Conservation (phyloP, 768 basidiomycete species). For the Termitomyces eurrhizus region DNA sequence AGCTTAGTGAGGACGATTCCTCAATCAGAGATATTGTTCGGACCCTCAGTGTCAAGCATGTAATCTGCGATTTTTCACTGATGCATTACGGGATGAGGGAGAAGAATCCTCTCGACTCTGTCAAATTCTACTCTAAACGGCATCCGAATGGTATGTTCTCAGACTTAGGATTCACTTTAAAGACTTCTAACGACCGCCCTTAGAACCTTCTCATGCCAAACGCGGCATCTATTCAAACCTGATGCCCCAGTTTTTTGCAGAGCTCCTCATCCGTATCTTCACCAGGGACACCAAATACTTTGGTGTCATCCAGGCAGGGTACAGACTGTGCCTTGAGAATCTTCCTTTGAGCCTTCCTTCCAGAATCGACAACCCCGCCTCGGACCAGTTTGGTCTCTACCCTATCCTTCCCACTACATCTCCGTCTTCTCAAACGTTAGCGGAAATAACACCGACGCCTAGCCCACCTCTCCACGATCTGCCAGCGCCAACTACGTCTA, state of each 20-base stretch:
- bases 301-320: slow-evolving; percentile 67
- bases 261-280: slow-evolving; percentile 62
- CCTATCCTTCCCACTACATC: background rate
- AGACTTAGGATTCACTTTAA: background rate
- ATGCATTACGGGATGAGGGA: slow-evolving; percentile 24
- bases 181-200: background rate
- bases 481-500: too few relatives aligned
- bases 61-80: slow-evolving; percentile 30
- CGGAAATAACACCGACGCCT: slow-evolving; percentile 9
- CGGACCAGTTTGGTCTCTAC: background rate
- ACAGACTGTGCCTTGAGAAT: slow-evolving; percentile 16
- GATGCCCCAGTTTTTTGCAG: slow-evolving; percentile 63
- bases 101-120: slow-evolving; percentile 61
- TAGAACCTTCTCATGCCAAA: slow-evolving; percentile 42
- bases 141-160: slow-evolving; percentile 32
- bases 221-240: slow-evolving; percentile 21
- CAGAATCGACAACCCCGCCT: background rate
- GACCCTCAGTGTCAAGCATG: slow-evolving; percentile 40
- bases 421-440: background rate
- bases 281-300: slow-evolving; percentile 57
- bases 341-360: background rate
- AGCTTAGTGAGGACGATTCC: slow-evolving; percentile 16
- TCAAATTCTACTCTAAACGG: slow-evolving; percentile 60
- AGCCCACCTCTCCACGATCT: too few relatives aligned
- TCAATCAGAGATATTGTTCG: slow-evolving; percentile 24